Conservation (phyloP, 352 stramenopile genomes). For the Phytophthora pluvialis region DNA sequence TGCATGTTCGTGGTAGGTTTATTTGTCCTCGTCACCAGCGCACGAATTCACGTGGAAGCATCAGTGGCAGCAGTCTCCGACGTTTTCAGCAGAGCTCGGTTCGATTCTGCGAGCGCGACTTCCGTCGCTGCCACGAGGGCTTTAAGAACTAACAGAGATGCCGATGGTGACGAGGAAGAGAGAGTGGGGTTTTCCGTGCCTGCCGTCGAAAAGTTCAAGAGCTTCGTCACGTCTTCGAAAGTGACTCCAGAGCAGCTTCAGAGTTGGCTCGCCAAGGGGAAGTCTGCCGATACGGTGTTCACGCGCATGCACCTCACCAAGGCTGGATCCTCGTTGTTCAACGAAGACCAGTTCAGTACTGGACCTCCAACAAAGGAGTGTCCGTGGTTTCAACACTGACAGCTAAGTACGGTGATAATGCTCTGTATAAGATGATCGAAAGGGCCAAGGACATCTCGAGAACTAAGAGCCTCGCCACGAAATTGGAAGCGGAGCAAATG, state of each 20-base stretch:
- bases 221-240: neutral
- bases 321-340: neutral
- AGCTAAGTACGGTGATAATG: neutral
- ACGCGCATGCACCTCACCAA: neutral
- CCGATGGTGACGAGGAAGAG: neutral
- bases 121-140: neutral
- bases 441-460: neutral
- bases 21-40: neutral
- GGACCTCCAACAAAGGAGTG: neutral
- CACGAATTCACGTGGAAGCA: neutral
- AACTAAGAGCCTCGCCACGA: neutral
- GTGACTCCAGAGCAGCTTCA: neutral
- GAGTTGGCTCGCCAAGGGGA: neutral
- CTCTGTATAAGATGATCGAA: neutral
- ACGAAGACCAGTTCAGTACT: neutral
- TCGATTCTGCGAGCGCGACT: neutral
- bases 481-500: conserved; percentile 1
- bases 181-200: neutral
- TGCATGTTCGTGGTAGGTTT: neutral
- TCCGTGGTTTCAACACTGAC: neutral
- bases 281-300: conserved; percentile 1
- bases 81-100: neutral
- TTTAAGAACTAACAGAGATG: neutral
- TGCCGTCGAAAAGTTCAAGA: neutral
- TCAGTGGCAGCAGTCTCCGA: neutral